Conservation (phyloP, 2,329 filamentous ascomycete genomes). For the Colletotrichum sp. region DNA sequence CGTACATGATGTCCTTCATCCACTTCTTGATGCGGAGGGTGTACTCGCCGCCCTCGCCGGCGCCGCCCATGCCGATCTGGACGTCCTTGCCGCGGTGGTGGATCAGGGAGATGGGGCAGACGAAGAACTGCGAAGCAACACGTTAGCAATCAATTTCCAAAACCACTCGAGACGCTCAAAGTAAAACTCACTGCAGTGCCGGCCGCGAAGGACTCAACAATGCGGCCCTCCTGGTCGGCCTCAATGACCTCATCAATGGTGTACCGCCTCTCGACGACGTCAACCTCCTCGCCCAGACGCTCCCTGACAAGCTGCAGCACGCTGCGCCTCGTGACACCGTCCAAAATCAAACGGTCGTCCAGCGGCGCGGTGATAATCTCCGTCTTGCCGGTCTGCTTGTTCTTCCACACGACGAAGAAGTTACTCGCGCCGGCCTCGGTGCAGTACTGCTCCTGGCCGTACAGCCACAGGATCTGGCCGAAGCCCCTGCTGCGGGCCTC, state of each 20-base stretch:
- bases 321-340: constrained; percentile 85
- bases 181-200: constrained; percentile 76
- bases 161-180: constrained; percentile 24
- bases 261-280: constrained; percentile 83
- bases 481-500: constrained; percentile 77
- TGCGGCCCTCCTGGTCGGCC: constrained; percentile 74
- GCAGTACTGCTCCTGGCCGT: constrained; percentile 76
- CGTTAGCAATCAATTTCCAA: constrained; percentile 13
- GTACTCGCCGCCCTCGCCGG: constrained; percentile 57
- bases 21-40: constrained; percentile 69
- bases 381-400: constrained; percentile 60
- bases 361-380: constrained; percentile 85
- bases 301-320: constrained; percentile 75
- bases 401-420: constrained; percentile 85
- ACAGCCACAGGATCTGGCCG: constrained; percentile 94
- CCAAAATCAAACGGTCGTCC: constrained; percentile 82
- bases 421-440: constrained; percentile 93
- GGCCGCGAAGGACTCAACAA: constrained; percentile 85
- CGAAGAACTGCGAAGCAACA: constrained; percentile 61
- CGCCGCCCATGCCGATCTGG: constrained; percentile 62
- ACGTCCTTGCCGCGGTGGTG: constrained; percentile 71
- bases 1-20: constrained; percentile 78
- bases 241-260: constrained; percentile 79
- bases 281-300: constrained; percentile 62
- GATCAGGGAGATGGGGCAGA: constrained; percentile 71